Conservation (phyloP, 2,329 filamentous ascomycete species). For the Capronia americana region DNA sequence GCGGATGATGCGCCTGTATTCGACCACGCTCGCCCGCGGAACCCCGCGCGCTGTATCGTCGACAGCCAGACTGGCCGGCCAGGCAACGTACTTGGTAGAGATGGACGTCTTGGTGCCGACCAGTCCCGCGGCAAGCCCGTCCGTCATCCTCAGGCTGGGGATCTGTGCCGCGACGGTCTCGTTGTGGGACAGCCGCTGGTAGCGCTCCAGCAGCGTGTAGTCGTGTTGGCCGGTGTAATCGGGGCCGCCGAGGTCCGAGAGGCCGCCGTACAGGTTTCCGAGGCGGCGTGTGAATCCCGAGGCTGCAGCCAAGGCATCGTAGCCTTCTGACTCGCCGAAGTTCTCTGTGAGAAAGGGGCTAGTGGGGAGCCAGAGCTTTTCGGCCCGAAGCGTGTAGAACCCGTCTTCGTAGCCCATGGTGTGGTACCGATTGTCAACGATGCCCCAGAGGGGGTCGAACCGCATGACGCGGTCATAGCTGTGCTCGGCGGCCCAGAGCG, state of each 20-base stretch:
- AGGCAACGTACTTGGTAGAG: conserved; percentile 19
- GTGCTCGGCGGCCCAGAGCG: conserved; percentile 50
- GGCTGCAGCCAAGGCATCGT: conserved; percentile 18
- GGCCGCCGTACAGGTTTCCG: conserved; percentile 19
- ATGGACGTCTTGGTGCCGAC: conserved; percentile 29
- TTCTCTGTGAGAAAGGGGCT: conserved; percentile 12
- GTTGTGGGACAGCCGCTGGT: conserved; percentile 47
- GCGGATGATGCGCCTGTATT: conserved; percentile 42
- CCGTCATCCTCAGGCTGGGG: conserved; percentile 55
- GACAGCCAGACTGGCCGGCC: conserved; percentile 21
- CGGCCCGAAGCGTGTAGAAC: conserved; percentile 20
- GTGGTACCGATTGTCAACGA: conserved; percentile 23
- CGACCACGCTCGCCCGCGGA: conserved; percentile 36
- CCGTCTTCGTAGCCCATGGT: conserved; percentile 20
- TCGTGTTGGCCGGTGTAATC: conserved; percentile 49
- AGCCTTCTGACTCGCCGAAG: conserved; percentile 23
- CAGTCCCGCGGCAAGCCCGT: conserved; percentile 40
- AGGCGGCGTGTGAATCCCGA: conserved; percentile 21
- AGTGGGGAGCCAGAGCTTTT: conserved; percentile 22
- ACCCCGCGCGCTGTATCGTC: conserved; percentile 17
- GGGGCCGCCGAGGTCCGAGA: not conserved
- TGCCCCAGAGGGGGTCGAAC: conserved; percentile 27
- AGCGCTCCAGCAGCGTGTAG: conserved; percentile 50
- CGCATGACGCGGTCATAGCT: conserved; percentile 14
- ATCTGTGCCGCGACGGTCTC: conserved; percentile 44